phyloP scores from a whole-genome alignment of 1,139 yeast species.

The Yamadazyma sp. region DNA sequence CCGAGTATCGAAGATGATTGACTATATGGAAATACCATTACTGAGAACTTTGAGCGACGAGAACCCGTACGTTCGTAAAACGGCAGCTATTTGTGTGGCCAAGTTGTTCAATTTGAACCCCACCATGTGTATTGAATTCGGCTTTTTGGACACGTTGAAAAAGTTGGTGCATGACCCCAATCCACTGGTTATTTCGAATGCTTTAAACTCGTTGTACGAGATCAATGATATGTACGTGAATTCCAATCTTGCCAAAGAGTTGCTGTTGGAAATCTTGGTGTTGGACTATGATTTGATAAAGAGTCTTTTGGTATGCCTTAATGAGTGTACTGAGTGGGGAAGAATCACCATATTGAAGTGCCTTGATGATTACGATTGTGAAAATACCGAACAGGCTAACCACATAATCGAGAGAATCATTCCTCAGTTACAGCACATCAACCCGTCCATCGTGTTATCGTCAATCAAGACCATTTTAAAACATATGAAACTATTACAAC shows the following conservation, averaged over 20 bases:
- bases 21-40: constrained; percentile 88
- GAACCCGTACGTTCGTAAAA: constrained; percentile 95
- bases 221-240: constrained; percentile 63
- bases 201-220: constrained; percentile 83
- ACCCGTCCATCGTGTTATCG: constrained; percentile 90
- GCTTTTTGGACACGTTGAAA: constrained; percentile 71
- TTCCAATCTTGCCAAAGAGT: constrained; percentile 30
- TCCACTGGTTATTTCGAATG: constrained; percentile 97
- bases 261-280: constrained; percentile 33
- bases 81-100: constrained; percentile 97
- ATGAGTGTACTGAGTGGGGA: constrained; percentile 99
- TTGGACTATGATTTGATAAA: constrained; percentile 51
- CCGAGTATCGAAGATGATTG: constrained; percentile 91
- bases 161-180: constrained; percentile 80
- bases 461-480: constrained; percentile 80
- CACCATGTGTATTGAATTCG: constrained; percentile 79
- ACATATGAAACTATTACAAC: constrained; percentile 56
- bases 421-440: constrained; percentile 97
- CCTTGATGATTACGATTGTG: constrained; percentile 65
- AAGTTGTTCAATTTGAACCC: constrained; percentile 88
- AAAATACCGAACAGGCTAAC: constrained; percentile 63
- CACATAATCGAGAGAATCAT: constrained; percentile 88
- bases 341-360: constrained; percentile 86
- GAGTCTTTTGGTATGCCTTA: constrained; percentile 75
- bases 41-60: constrained; percentile 84